These are phyloP conservation scores for Fraxinus floribunda DNA, from an alignment of 305 asterid species.

Conservation along the genomic window DNA sequence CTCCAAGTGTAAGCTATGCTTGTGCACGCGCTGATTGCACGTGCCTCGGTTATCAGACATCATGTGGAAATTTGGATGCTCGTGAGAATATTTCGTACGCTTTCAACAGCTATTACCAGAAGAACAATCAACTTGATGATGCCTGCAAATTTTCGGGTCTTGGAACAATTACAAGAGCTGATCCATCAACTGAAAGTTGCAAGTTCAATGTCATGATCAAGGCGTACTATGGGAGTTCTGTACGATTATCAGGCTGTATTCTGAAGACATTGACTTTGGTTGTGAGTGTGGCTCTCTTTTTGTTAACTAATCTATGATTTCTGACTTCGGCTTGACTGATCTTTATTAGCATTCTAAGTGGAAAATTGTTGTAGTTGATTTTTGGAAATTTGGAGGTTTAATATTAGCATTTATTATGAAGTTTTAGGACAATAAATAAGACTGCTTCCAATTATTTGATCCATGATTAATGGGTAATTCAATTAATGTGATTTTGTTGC, in stretches of 20 bases:
- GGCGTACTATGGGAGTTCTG: constrained; percentile 51
- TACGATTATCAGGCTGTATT: constrained; percentile 21
- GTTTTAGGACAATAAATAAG: no score
- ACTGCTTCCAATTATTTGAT: no score
- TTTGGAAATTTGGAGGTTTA: no score
- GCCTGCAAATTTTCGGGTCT: constrained; percentile 71
- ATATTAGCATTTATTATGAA: no score
- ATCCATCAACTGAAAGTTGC: constrained; percentile 63
- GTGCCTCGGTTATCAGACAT: constrained; percentile 59
- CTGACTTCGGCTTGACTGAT: background rate
- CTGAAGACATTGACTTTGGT: constrained; percentile 25
- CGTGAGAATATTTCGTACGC: constrained; percentile 63
- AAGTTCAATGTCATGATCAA: constrained; percentile 51
- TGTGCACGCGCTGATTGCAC: constrained; percentile 74
- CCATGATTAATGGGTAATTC: no score
- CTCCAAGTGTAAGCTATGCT: constrained; percentile 67
- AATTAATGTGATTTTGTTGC: no score
- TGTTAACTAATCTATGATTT: constrained; percentile 33
- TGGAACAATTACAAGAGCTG: constrained; percentile 55
- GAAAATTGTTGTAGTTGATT: no score
- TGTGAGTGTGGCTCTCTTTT: constrained; percentile 19
- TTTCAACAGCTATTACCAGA: constrained; percentile 76
- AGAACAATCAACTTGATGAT: constrained; percentile 49
- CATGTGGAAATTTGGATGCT: constrained; percentile 56
- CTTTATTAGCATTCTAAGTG: no score